phyloP scores from a whole-genome alignment of 306 rosid genomes.

The Lagenaria siceraria region DNA sequence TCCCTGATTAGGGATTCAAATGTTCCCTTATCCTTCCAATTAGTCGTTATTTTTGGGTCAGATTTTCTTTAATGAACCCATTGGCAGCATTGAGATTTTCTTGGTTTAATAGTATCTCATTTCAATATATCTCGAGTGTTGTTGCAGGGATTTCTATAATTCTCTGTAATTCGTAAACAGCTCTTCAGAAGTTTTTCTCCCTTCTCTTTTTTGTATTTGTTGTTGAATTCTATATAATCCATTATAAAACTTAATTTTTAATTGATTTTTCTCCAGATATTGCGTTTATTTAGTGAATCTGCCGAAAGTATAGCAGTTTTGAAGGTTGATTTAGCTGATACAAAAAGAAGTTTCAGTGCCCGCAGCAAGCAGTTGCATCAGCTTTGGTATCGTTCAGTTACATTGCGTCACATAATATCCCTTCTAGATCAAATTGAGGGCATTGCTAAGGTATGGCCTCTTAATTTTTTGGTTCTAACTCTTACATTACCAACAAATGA shows the following conservation, averaged over 20 bases:
- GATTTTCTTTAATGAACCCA: slow-evolving; percentile 1
- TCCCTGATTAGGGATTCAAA: neutral
- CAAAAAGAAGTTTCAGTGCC: slow-evolving; percentile 73
- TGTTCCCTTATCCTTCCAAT: neutral
- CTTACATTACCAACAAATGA: neutral
- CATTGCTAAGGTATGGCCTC: slow-evolving; percentile 69
- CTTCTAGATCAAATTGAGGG: slow-evolving; percentile 98
- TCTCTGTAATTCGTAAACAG: neutral
- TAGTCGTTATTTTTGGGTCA: neutral
- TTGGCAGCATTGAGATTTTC: neutral
- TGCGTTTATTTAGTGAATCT: slow-evolving; percentile 93
- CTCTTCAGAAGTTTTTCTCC: neutral
- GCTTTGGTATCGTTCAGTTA: slow-evolving; percentile 97
- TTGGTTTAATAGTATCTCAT: neutral
- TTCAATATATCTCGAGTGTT: neutral
- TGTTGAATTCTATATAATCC: neutral
- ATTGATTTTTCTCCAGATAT: slow-evolving; percentile 44
- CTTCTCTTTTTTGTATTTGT: neutral
- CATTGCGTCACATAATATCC: slow-evolving; percentile 90
- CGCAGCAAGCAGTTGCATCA: slow-evolving; percentile 98
- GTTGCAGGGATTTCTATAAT: neutral
- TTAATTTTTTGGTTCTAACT: neutral
- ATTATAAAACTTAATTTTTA: neutral
- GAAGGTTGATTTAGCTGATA: slow-evolving; percentile 86
- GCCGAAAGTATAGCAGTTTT: slow-evolving; percentile 61